Evolutionary conservation across 2,329 filamentous ascomycete species (phyloP).

Genomic region (Penicillium hordei): DNA sequence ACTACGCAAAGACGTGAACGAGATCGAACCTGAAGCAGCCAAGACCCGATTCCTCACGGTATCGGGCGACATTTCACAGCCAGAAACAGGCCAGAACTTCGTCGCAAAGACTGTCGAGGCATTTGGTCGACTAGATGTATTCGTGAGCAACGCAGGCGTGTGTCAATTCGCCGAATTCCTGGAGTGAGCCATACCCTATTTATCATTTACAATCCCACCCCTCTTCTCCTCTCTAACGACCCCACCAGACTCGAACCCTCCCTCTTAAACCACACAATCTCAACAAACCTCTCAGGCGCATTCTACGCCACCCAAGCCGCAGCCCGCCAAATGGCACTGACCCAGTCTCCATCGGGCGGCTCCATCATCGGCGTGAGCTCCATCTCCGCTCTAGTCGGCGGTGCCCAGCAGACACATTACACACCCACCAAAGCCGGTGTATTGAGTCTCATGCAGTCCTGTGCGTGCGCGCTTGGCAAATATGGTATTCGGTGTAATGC

Average conservation of each 20-base stretch:
- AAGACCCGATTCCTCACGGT: slow-evolving; percentile 61
- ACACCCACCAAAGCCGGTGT: slow-evolving; percentile 87
- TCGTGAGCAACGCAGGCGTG: slow-evolving; percentile 85
- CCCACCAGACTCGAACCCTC: slow-evolving; percentile 59
- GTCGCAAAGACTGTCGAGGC: slow-evolving; percentile 63
- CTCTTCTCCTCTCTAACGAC: neutral
- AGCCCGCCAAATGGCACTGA: slow-evolving; percentile 78
- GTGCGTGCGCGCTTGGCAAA: slow-evolving; percentile 73
- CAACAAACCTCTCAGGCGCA: slow-evolving; percentile 82
- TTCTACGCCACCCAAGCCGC: slow-evolving; percentile 86
- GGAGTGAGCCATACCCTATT: slow-evolving; percentile 48
- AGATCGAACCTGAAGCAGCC: slow-evolving; percentile 25
- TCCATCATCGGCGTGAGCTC: slow-evolving; percentile 62
- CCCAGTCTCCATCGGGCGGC: slow-evolving; percentile 66
- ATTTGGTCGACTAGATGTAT: slow-evolving; percentile 65
- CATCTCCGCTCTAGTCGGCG: slow-evolving; percentile 56
- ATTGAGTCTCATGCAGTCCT: slow-evolving; percentile 77
- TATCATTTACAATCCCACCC: neutral
- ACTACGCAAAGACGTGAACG: slow-evolving; percentile 31
- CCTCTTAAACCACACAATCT: slow-evolving; percentile 69
- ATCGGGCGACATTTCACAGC: slow-evolving; percentile 73
- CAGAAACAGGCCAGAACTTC: slow-evolving; percentile 67
- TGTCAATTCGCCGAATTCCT: slow-evolving; percentile 88
- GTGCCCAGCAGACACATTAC: slow-evolving; percentile 77
- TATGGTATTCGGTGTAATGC: slow-evolving; percentile 81